Percentiles rank a stretch among this genome's conserved stretches.
phyloP scores from a whole-genome alignment of 2,329 filamentous ascomycete species.

The Alternaria sp. region DNA sequence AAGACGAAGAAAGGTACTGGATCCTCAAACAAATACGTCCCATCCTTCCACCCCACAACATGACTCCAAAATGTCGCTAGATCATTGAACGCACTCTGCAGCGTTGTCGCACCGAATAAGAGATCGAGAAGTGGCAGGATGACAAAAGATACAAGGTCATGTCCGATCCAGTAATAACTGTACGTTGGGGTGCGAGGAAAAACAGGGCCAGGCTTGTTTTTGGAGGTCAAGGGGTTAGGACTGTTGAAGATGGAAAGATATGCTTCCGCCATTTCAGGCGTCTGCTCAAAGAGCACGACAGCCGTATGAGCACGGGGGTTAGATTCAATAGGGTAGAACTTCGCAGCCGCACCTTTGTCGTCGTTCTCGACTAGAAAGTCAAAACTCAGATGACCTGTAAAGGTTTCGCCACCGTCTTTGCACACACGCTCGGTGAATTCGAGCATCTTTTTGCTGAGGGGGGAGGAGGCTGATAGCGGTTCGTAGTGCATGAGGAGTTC shows the following conservation, averaged over 20 bases:
- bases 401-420: slow-evolving; percentile 54
- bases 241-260: slow-evolving; percentile 39
- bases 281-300: slow-evolving; percentile 65
- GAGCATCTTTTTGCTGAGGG: slow-evolving; percentile 68
- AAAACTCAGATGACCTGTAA: slow-evolving; percentile 78
- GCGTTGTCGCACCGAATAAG: slow-evolving; percentile 25
- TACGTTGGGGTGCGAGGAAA: slow-evolving; percentile 32
- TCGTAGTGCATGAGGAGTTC: slow-evolving; percentile 73
- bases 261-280: slow-evolving; percentile 38
- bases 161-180: slow-evolving; percentile 71
- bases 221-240: slow-evolving; percentile 19
- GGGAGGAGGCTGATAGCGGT: slow-evolving; percentile 64
- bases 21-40: slow-evolving; percentile 60
- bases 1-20: slow-evolving; percentile 62
- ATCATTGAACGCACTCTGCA: slow-evolving; percentile 33
- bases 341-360: slow-evolving; percentile 48
- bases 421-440: slow-evolving; percentile 70
- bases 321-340: slow-evolving; percentile 73
- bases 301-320: slow-evolving; percentile 76
- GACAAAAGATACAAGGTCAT: slow-evolving; percentile 67
- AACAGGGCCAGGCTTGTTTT: slow-evolving; percentile 20
- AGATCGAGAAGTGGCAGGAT: slow-evolving; percentile 48
- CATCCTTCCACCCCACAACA: slow-evolving; percentile 59
- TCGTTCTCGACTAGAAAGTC: slow-evolving; percentile 69
- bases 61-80: slow-evolving; percentile 52